A percentile compares a stretch with the other conserved stretches of the same genome.
phyloP scores from a whole-genome alignment of 805 yeast species.

The Saccharomyces paradoxus region DNA sequence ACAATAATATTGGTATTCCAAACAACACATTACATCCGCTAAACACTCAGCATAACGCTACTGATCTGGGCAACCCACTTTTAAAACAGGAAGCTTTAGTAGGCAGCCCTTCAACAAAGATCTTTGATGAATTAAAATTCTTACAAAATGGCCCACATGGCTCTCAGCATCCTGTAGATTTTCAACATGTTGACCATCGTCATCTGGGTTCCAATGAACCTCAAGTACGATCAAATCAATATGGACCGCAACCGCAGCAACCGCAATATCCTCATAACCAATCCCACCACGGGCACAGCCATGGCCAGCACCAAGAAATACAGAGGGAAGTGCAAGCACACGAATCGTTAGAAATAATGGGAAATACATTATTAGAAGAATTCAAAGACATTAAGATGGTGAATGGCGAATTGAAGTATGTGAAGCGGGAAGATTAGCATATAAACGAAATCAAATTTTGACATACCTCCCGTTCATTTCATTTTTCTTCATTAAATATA shows the following conservation, averaged over 20 bases:
- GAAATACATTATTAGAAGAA: slow-evolving; percentile 3
- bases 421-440: neutral
- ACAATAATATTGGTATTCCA: neutral
- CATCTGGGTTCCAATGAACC: neutral
- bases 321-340: neutral
- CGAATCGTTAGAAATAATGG: neutral
- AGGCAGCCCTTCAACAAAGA: neutral
- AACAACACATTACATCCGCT: neutral
- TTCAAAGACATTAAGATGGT: slow-evolving; percentile 4
- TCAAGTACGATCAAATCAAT: neutral
- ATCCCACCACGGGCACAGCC: neutral
- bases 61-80: neutral
- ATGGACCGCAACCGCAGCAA: neutral
- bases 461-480: neutral
- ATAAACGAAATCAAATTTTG: neutral
- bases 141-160: neutral
- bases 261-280: neutral
- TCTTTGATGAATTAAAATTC: neutral
- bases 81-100: neutral
- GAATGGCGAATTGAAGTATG: slow-evolving; percentile 3
- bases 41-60: neutral
- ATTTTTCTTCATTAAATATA: neutral
- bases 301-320: neutral
- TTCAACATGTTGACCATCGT: neutral
- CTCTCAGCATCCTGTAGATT: neutral